Conservation (phyloP, 257 asterid genomes). For the Solanum chmielewskii region DNA sequence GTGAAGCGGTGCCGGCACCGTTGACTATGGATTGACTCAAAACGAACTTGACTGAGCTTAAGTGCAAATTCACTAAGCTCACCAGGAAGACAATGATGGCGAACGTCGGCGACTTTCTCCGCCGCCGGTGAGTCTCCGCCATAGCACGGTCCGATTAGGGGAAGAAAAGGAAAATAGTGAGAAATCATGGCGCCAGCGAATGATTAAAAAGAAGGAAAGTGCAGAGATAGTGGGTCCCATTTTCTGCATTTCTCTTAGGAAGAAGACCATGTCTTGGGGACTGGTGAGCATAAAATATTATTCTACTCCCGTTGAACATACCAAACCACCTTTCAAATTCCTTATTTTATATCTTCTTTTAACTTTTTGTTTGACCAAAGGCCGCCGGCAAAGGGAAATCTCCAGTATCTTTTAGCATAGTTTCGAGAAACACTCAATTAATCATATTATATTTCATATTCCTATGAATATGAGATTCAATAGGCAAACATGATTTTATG, state of each 20-base stretch:
- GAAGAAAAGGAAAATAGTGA: neutral
- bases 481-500: no score
- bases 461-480: no score
- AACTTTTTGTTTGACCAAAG: neutral
- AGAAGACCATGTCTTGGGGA: neutral
- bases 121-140: neutral
- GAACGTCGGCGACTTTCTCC: neutral
- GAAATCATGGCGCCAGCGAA: neutral
- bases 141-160: neutral
- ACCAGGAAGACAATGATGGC: neutral
- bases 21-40: neutral
- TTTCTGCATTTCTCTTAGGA: neutral
- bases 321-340: neutral
- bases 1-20: neutral
- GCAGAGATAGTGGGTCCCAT: neutral
- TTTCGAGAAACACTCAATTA: neutral
- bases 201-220: neutral
- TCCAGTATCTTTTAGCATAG: neutral
- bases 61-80: neutral
- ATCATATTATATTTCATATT: no score
- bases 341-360: neutral
- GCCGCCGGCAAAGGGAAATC: neutral
- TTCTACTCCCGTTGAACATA: neutral
- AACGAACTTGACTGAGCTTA: neutral
- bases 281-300: neutral